phyloP scores from a whole-genome alignment of 2,329 filamentous ascomycete species.

The Aspergillus pseudonomiae region DNA sequence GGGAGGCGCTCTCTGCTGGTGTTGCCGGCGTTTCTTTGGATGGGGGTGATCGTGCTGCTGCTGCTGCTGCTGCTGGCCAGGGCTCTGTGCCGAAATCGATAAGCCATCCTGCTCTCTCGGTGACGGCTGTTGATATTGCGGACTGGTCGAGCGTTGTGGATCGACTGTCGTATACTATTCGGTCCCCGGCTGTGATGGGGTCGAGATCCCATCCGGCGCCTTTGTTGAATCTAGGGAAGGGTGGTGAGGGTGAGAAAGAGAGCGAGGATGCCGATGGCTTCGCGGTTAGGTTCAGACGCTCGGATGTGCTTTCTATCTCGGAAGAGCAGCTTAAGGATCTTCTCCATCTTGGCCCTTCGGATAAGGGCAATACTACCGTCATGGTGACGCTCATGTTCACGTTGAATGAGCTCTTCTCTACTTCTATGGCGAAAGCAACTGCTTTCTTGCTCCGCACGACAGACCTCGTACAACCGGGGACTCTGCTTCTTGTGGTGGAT shows the following conservation, averaged over 20 bases:
- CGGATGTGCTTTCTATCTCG: conserved; percentile 53
- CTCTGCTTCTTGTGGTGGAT: conserved; percentile 82
- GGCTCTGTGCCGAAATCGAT: neutral
- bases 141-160: conserved; percentile 70
- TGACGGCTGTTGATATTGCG: conserved; percentile 79
- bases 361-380: conserved; percentile 32
- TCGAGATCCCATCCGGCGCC: conserved; percentile 34
- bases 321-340: conserved; percentile 43
- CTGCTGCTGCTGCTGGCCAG: neutral
- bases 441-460: conserved; percentile 73
- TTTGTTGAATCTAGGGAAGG: conserved; percentile 15
- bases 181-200: conserved; percentile 32
- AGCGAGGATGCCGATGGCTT: conserved; percentile 18
- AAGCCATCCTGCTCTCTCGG: conserved; percentile 32
- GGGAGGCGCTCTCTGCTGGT: conserved; percentile 12
- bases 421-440: conserved; percentile 74
- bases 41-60: neutral
- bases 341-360: conserved; percentile 19
- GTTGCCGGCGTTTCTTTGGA: conserved; percentile 15
- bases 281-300: conserved; percentile 49
- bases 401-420: conserved; percentile 89
- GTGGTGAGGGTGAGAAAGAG: conserved; percentile 6
- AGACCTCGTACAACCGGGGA: conserved; percentile 57
- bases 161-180: conserved; percentile 61
- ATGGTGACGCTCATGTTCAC: conserved; percentile 90